Evolutionary conservation across 345 rosid species (phyloP).

Genomic region (Laguncularia racemosa): DNA sequence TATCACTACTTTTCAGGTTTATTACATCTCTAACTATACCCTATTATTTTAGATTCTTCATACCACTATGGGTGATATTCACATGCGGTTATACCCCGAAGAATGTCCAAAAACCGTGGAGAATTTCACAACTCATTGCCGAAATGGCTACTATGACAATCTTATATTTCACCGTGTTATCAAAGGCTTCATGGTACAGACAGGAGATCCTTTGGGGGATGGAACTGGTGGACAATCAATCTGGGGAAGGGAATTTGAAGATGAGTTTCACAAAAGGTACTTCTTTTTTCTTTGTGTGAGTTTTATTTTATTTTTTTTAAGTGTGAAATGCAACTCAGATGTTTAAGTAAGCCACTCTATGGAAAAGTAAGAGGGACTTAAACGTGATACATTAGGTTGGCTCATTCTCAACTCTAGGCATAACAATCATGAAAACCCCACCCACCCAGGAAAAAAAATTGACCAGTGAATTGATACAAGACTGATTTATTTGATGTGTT

Average conservation of each 20-base stretch:
- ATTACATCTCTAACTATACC: too few species aligned
- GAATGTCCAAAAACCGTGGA: conserved; percentile 99
- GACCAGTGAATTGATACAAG: too few species aligned
- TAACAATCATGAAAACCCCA: too few species aligned
- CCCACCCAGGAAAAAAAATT: too few species aligned
- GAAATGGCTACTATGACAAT: conserved; percentile 94
- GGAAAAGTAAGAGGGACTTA: too few species aligned
- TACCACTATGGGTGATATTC: conserved; percentile 93
- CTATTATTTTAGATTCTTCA: conserved; percentile 45
- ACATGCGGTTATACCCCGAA: conserved; percentile 90
- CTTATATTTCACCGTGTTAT: conserved; percentile 93
- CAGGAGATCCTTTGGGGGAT: conserved; percentile 98
- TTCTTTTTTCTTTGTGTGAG: background rate
- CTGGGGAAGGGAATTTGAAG: conserved; percentile 99
- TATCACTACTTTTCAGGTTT: too few species aligned
- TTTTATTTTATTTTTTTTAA: background rate
- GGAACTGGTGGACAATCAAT: conserved; percentile 99
- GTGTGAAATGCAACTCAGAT: background rate
- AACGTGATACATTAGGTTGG: too few species aligned
- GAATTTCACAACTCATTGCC: conserved; percentile 93
- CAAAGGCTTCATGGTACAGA: conserved; percentile 97
- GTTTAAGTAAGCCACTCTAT: background rate
- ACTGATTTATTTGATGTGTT: too few species aligned
- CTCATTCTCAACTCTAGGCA: too few species aligned
- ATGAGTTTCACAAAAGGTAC: conserved; percentile 98